A percentile compares a stretch with the other conserved stretches of the same genome.
Conservation (phyloP, 768 basidiomycete genomes). For the Serendipita vermifera region DNA sequence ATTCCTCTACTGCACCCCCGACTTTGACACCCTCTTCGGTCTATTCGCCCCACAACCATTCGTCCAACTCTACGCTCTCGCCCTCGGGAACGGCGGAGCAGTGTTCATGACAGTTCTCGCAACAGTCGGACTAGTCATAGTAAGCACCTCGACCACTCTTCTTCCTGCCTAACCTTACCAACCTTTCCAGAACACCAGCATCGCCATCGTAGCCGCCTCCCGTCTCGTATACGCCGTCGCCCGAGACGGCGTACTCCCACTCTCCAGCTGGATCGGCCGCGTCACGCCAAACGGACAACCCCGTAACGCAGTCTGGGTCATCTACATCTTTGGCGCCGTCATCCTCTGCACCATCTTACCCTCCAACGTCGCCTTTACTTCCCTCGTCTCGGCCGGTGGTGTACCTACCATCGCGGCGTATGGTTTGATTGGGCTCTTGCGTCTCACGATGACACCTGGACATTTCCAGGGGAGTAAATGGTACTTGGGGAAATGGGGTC, state of each 20-base stretch:
- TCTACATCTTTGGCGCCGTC: constrained; percentile 60
- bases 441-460: constrained; percentile 64
- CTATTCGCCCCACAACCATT: constrained; percentile 83
- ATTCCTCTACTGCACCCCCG: constrained; percentile 75
- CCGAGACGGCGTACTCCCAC: constrained; percentile 82
- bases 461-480: constrained; percentile 64
- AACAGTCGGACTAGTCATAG: constrained; percentile 71
- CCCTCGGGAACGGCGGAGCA: constrained; percentile 64
- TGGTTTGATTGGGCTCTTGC: constrained; percentile 62
- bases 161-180: not conserved
- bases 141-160: constrained; percentile 29
- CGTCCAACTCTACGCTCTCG: constrained; percentile 73
- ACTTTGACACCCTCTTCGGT: constrained; percentile 59
- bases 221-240: constrained; percentile 85
- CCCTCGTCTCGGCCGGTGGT: constrained; percentile 73
- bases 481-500: constrained; percentile 50
- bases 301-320: constrained; percentile 73
- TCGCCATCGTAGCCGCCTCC: constrained; percentile 79
- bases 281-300: constrained; percentile 65
- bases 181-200: constrained; percentile 56
- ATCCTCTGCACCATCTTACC: constrained; percentile 82
- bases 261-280: constrained; percentile 68
- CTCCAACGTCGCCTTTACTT: constrained; percentile 84
- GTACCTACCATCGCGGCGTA: constrained; percentile 84
- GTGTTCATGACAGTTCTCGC: constrained; percentile 84